Evolutionary conservation across 805 yeast genomes (phyloP).

Genomic region (Suhomyces sp.): DNA sequence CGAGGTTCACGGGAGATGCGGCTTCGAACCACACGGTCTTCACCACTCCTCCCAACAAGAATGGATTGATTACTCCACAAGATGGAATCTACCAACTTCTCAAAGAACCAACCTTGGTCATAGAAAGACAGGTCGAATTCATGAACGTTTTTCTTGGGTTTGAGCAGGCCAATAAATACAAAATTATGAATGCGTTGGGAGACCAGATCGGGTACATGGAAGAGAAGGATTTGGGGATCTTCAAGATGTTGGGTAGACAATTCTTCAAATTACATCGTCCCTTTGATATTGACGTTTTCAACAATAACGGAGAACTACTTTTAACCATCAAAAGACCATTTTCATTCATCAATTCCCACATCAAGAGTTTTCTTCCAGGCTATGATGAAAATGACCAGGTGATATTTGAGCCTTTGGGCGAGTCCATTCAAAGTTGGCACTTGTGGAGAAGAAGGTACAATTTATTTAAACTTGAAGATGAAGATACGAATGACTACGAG

Average conservation of each 20-base stretch:
- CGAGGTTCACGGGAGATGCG: conserved; percentile 24
- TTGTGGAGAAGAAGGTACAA: conserved; percentile 89
- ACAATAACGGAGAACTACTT: conserved; percentile 57
- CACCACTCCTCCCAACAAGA: conserved; percentile 39
- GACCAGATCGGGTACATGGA: conserved; percentile 73
- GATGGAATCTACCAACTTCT: conserved; percentile 65
- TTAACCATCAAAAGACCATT: conserved; percentile 79
- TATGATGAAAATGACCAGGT: conserved; percentile 33
- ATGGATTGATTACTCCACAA: conserved; percentile 51
- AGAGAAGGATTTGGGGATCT: conserved; percentile 74
- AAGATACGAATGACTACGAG: conserved; percentile 45
- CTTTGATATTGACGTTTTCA: conserved; percentile 69
- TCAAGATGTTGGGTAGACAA: conserved; percentile 76
- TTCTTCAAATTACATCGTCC: conserved; percentile 85
- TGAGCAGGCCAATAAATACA: conserved; percentile 86
- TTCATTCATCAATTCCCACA: conserved; percentile 84
- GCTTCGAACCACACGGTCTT: conserved; percentile 33
- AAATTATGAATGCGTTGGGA: conserved; percentile 71
- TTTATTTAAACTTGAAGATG: conserved; percentile 55
- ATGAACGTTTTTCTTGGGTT: conserved; percentile 86
- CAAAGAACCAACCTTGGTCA: conserved; percentile 77
- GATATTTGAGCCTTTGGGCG: conserved; percentile 63
- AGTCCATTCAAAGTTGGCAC: conserved; percentile 92
- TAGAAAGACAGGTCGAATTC: conserved; percentile 85
- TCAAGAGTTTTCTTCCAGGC: conserved; percentile 68